A percentile compares a stretch with the other conserved stretches of the same genome.
phyloP scores from a whole-genome alignment of 2,329 filamentous ascomycete species.

The Colletotrichum trifolii region DNA sequence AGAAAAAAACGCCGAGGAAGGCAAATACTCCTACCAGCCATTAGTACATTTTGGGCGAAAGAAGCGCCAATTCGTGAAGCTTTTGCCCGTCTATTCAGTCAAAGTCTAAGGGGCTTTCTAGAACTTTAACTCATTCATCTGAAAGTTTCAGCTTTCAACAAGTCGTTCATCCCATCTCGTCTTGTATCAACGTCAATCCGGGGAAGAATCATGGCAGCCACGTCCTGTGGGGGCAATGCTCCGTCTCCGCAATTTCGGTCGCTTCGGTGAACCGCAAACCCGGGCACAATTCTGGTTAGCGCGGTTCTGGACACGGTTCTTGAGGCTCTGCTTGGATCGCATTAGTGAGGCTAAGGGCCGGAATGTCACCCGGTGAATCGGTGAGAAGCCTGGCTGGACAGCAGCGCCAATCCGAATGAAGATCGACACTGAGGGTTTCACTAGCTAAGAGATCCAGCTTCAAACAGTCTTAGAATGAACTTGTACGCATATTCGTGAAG shows the following conservation, averaged over 20 bases:
- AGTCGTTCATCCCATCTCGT: background rate
- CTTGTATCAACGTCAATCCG: conserved; percentile 26
- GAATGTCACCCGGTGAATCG: conserved; percentile 12
- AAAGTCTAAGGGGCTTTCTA: no score
- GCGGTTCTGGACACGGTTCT: conserved; percentile 15
- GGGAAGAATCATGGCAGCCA: conserved; percentile 12
- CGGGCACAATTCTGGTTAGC: conserved; percentile 17
- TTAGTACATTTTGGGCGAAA: conserved; percentile 42
- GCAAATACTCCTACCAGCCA: conserved; percentile 75
- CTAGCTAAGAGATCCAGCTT: background rate
- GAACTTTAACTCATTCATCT: no score
- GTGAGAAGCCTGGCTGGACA: background rate
- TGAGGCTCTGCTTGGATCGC: conserved; percentile 18
- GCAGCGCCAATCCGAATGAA: conserved; percentile 17
- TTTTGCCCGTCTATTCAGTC: no score
- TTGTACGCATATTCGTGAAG: no score
- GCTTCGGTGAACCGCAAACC: conserved; percentile 20
- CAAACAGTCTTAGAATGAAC: no score
- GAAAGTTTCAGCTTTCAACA: background rate
- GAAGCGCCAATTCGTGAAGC: conserved; percentile 14
- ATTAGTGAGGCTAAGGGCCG: conserved; percentile 21
- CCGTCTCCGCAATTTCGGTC: conserved; percentile 27
- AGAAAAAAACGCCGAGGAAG: conserved; percentile 78
- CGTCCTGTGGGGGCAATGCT: conserved; percentile 7
- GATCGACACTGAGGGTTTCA: background rate